Evolutionary conservation across 257 asterid genomes (phyloP), one percentile per base, ranked within the genome.

Genomic region (Fraxinus pennsylvanica): DNA sequence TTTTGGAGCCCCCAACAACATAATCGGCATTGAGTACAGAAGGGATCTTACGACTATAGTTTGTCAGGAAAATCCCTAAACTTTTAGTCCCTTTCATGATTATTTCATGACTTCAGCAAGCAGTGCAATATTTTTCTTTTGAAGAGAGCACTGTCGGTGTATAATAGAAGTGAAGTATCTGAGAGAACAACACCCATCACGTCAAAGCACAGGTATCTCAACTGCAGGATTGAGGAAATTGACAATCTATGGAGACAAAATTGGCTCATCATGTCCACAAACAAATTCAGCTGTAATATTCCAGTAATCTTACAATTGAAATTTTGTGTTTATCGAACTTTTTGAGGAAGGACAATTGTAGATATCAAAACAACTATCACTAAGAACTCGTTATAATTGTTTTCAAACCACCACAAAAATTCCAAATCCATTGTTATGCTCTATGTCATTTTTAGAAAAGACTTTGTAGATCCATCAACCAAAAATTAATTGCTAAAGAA

Each of bases 381-480:
- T 57, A 57, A n/a, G 66, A n/a, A 57, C 66, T 57, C 10, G 3
- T 5, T n/a, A 21, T 45, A 57, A 6, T 39, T 39, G 12, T 39
- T 39, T 9, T 8, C 45, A 39, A 39, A 39, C 45, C 10, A 57
- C 27, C 29, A 57, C 6, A 57, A 5, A 6, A 57, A 19, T n/a
- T 57, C 9, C 66, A n/a, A 57, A 57, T 3, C 7, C 3, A 57
- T 57, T 6, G 66, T n/a, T 21, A 74, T 52, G 30, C 50, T 74
- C 69, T 39, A 72, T 2, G 2, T 74, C 78, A 78, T 14, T 33
- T 14, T 78, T 76, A 71, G 36, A 22, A 41, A 13, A 39, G 41
- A 27, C 27, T n/a, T 47, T 12, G 3, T 29, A 45, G 30, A 61
- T 29, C 21, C 47, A 69, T 7, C 39, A 41, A 41, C 5, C 33